Evolutionary conservation across 140 eudicot genomes (phyloP).

Genomic region (Stevia rebaudiana): DNA sequence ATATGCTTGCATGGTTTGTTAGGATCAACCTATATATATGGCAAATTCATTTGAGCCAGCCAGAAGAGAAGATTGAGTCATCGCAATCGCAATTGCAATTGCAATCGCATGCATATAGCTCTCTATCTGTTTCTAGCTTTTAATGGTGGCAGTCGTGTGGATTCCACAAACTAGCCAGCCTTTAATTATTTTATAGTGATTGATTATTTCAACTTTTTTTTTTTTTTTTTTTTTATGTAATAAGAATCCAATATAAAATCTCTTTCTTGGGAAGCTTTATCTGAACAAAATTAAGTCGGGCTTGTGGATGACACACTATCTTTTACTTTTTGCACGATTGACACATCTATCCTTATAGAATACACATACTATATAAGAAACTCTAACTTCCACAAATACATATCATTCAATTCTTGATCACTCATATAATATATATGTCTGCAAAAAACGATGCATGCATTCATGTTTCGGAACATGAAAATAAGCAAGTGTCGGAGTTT

Average conservation of each 20-base stretch:
- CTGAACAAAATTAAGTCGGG: conserved; percentile 5
- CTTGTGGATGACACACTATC: conserved; percentile 27
- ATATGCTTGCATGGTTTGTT: too few species aligned
- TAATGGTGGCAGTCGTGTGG: conserved; percentile 20
- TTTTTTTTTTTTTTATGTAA: neutral
- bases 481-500: conserved; percentile 12
- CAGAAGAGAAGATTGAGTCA: too few species aligned
- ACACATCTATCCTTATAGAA: neutral
- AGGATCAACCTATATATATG: too few species aligned
- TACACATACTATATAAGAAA: conserved; percentile 21
- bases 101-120: too few species aligned
- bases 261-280: conserved; percentile 18
- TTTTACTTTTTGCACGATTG: conserved; percentile 8
- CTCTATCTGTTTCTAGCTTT: too few species aligned
- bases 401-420: neutral
- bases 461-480: conserved; percentile 11
- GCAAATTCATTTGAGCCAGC: too few species aligned
- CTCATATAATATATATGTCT: conserved; percentile 24
- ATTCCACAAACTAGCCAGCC: conserved; percentile 10
- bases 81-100: too few species aligned
- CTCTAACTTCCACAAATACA: conserved; percentile 17
- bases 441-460: conserved; percentile 18
- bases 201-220: neutral
- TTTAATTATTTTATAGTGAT: neutral
- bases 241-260: neutral